A percentile compares a stretch with the other conserved stretches of the same genome.
These are phyloP conservation scores for Leptosphaerulina australis DNA, from an alignment of 2,329 filamentous ascomycete species.

Conservation along the genomic window DNA sequence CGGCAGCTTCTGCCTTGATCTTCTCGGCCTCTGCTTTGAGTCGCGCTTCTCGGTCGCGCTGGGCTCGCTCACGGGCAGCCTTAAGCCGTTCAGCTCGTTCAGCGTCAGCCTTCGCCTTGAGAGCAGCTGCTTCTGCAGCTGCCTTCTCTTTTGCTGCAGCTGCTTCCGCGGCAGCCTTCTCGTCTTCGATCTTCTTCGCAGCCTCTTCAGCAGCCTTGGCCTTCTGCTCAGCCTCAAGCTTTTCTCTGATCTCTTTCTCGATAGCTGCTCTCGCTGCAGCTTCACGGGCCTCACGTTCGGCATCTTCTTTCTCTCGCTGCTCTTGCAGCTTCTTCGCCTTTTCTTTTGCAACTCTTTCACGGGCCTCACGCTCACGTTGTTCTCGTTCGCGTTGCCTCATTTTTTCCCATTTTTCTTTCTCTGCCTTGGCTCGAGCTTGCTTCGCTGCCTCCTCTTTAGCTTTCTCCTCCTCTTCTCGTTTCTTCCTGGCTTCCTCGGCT, in stretches of 20 bases:
- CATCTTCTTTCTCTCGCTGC: constrained; percentile 49
- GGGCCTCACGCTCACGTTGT: constrained; percentile 55
- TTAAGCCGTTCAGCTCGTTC: constrained; percentile 46
- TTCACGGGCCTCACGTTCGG: constrained; percentile 46
- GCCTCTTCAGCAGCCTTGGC: constrained; percentile 50
- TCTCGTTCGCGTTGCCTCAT: constrained; percentile 56
- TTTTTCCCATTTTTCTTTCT: constrained; percentile 60
- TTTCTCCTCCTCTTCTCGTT: constrained; percentile 49
- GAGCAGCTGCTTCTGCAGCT: constrained; percentile 39
- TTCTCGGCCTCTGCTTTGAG: constrained; percentile 46
- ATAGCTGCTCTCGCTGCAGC: constrained; percentile 45
- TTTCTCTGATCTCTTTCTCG: constrained; percentile 52
- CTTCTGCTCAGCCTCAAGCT: constrained; percentile 48
- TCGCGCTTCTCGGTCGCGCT: constrained; percentile 47
- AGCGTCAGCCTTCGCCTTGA: constrained; percentile 43
- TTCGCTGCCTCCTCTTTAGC: constrained; percentile 57
- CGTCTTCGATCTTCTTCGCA: constrained; percentile 45
- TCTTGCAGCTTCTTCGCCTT: constrained; percentile 49
- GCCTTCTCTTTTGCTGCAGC: constrained; percentile 42
- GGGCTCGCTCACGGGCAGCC: constrained; percentile 48
- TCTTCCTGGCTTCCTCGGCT: constrained; percentile 43
- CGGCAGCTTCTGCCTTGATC: constrained; percentile 34
- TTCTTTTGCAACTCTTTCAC: constrained; percentile 54
- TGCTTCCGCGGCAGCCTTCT: constrained; percentile 40
- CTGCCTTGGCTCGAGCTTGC: constrained; percentile 53